Conservation (phyloP, 148 eudicot species). For the Pharnaceum exiguum region DNA sequence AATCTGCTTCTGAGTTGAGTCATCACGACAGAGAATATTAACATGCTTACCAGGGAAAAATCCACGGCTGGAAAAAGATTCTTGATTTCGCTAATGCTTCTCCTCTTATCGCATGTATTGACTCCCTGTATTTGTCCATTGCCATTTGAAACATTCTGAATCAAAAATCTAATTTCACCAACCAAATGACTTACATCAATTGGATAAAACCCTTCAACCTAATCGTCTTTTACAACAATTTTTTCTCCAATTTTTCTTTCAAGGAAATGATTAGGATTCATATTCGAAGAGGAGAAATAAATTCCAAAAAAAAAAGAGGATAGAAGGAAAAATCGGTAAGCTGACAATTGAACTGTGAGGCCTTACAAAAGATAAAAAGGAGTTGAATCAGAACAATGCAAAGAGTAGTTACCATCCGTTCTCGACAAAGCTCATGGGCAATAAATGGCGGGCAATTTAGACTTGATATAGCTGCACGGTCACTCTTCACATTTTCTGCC, state of each 20-base stretch:
- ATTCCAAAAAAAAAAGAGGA: too few species aligned
- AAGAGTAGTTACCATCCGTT: slow-evolving; percentile 49
- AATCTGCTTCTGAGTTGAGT: too few species aligned
- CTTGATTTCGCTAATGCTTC: slow-evolving; percentile 61
- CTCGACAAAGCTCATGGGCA: slow-evolving; percentile 81
- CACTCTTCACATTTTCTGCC: slow-evolving; percentile 51
- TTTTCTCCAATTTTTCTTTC: too few species aligned
- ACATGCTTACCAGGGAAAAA: slow-evolving; percentile 60
- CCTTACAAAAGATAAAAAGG: neutral
- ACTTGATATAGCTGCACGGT: slow-evolving; percentile 59
- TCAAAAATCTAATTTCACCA: neutral
- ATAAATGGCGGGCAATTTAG: slow-evolving; percentile 57
- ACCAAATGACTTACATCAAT: neutral
- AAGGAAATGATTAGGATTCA: too few species aligned
- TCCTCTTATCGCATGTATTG: slow-evolving; percentile 76
- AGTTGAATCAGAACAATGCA: neutral
- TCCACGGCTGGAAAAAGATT: slow-evolving; percentile 68
- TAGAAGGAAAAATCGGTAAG: too few species aligned
- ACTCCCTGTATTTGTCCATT: too few species aligned
- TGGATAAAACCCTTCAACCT: neutral
- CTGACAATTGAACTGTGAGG: too few species aligned
- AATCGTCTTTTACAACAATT: too few species aligned
- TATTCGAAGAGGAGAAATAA: too few species aligned
- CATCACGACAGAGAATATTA: neutral
- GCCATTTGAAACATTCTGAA: slow-evolving; percentile 2